A percentile compares a stretch with the other conserved stretches of the same genome.
These are phyloP conservation scores for Fusarium coffeatum DNA, from an alignment of 2,329 filamentous ascomycete genomes.

Conservation along the genomic window DNA sequence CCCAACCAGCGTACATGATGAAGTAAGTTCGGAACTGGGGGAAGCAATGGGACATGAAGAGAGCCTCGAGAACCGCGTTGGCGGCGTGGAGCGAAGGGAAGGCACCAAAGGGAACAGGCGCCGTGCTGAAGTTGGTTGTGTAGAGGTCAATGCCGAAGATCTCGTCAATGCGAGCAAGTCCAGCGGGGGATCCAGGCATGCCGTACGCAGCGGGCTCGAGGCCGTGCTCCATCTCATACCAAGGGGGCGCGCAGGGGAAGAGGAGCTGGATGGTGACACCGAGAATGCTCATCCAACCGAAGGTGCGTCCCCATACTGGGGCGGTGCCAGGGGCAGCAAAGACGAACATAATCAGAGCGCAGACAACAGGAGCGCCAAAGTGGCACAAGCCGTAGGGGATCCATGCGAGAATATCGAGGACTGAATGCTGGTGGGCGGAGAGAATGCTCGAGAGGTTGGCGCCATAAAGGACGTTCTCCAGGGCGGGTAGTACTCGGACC, in stretches of 20 bases:
- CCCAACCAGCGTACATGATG: conserved; percentile 87
- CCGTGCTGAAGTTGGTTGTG: conserved; percentile 90
- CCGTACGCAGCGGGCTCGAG: conserved; percentile 92
- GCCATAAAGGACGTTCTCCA: conserved; percentile 96
- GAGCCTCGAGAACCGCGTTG: conserved; percentile 86
- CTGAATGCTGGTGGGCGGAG: conserved; percentile 85
- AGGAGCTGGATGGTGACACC: conserved; percentile 89
- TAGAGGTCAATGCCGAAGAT: conserved; percentile 94
- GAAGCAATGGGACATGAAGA: conserved; percentile 95
- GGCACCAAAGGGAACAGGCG: conserved; percentile 91
- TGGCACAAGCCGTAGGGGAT: conserved; percentile 92
- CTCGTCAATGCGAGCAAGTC: conserved; percentile 87
- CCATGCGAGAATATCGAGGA: conserved; percentile 91
- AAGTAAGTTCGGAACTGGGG: conserved; percentile 84
- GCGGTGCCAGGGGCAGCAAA: conserved; percentile 88
- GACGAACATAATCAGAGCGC: conserved; percentile 83
- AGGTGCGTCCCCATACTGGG: conserved; percentile 85
- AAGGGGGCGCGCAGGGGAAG: conserved; percentile 94
- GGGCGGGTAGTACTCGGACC: conserved; percentile 91
- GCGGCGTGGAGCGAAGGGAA: conserved; percentile 94
- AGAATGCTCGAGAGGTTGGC: conserved; percentile 96
- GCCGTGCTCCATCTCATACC: conserved; percentile 96
- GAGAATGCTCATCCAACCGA: conserved; percentile 91
- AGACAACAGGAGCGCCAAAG: conserved; percentile 86
- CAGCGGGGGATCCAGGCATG: conserved; percentile 89